A percentile compares a stretch with the other conserved stretches of the same genome.
phyloP scores from a whole-genome alignment of 1,139 yeast species.

The Yamadazyma friedrichii region DNA sequence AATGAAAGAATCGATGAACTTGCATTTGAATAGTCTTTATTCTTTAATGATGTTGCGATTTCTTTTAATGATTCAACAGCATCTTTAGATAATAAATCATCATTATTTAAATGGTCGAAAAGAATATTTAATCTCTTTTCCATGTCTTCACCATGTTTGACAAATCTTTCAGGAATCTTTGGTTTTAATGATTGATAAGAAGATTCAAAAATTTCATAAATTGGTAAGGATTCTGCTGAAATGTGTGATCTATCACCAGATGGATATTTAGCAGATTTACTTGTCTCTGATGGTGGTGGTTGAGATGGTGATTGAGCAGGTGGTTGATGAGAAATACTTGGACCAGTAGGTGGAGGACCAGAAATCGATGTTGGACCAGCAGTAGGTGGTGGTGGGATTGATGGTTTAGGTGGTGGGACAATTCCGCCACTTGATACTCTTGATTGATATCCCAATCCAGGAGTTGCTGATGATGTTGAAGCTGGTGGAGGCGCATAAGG shows the following conservation, averaged over 20 bases:
- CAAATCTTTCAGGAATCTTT: slow-evolving; percentile 69
- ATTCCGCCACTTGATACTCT: slow-evolving; percentile 17
- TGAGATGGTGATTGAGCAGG: slow-evolving; percentile 20
- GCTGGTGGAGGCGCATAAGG: slow-evolving; percentile 43
- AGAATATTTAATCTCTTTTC: slow-evolving; percentile 76
- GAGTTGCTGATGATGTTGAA: slow-evolving; percentile 11
- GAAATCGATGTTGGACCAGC: slow-evolving; percentile 22
- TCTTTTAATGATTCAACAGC: slow-evolving; percentile 54
- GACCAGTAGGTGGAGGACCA: slow-evolving; percentile 14
- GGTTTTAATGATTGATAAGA: slow-evolving; percentile 68
- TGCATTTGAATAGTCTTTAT: slow-evolving; percentile 61
- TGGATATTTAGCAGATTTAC: slow-evolving; percentile 43
- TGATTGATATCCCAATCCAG: slow-evolving; percentile 11
- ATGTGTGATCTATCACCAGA: slow-evolving; percentile 74
- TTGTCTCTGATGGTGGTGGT: slow-evolving; percentile 16
- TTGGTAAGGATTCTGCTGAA: slow-evolving; percentile 55
- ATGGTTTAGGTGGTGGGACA: slow-evolving; percentile 16
- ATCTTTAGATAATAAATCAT: slow-evolving; percentile 60
- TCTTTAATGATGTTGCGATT: slow-evolving; percentile 50
- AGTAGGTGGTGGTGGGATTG: slow-evolving; percentile 14
- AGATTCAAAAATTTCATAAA: slow-evolving; percentile 52
- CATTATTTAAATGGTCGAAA: slow-evolving; percentile 78
- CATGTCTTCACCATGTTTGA: slow-evolving; percentile 76
- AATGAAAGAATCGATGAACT: slow-evolving; percentile 55
- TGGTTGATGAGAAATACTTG: slow-evolving; percentile 15